Percentiles rank a stretch among this genome's conserved stretches.
phyloP scores from a whole-genome alignment of 768 basidiomycete species.

The Boletus rubroflammeus region DNA sequence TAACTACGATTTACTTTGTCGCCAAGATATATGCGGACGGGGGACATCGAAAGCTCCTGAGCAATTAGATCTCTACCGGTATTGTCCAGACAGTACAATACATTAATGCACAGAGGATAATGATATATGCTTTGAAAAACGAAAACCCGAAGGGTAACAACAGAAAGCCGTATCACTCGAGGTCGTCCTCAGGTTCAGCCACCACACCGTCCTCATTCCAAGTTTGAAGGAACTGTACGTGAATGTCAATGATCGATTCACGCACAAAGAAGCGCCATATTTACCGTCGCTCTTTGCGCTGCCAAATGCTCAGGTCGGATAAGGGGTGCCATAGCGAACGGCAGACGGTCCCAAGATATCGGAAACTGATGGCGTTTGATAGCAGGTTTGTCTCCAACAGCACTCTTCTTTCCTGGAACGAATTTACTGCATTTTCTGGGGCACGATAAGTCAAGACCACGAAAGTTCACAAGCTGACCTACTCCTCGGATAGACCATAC shows the following conservation, averaged over 20 bases:
- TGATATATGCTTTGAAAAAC: constrained; percentile 20
- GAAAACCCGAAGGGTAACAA: neutral
- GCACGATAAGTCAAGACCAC: neutral
- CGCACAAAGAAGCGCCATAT: constrained; percentile 24
- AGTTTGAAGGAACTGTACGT: constrained; percentile 61
- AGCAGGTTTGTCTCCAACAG: constrained; percentile 81
- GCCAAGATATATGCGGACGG: neutral
- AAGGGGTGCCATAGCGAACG: constrained; percentile 60
- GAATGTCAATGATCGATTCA: constrained; percentile 1
- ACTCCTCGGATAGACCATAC: constrained; percentile 93
- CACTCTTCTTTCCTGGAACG: constrained; percentile 82
- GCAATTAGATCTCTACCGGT: constrained; percentile 12
- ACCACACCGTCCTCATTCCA: constrained; percentile 80
- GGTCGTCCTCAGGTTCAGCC: constrained; percentile 57
- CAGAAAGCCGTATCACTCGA: constrained; percentile 26
- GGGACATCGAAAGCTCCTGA: neutral
- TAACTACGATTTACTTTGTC: neutral
- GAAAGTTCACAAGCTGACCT: constrained; percentile 27
- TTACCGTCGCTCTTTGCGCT: constrained; percentile 61
- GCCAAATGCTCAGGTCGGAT: constrained; percentile 58
- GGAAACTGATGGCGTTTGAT: constrained; percentile 56
- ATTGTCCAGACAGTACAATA: constrained; percentile 22
- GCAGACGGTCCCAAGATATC: constrained; percentile 71
- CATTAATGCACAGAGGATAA: constrained; percentile 28
- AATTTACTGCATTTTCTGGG: constrained; percentile 91